phyloP scores from a whole-genome alignment of 1,284 basidiomycete species.

The Fomes fomentarius region DNA sequence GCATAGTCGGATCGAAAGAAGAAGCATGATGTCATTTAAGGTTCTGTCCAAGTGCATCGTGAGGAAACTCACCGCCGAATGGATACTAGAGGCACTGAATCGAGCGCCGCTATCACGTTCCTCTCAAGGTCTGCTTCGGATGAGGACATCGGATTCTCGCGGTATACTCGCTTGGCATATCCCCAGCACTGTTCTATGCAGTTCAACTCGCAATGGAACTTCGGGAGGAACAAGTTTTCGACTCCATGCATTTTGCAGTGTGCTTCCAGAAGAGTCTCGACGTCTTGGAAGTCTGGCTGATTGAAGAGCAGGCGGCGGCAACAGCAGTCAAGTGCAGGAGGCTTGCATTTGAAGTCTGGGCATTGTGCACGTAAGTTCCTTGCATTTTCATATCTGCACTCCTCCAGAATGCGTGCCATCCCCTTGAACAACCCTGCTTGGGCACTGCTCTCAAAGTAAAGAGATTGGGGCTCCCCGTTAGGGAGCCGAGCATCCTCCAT shows the following conservation, averaged over 20 bases:
- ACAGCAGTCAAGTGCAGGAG: slow-evolving; percentile 32
- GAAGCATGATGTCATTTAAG: background rate
- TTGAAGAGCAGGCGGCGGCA: slow-evolving; percentile 29
- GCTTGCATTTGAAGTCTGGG: background rate
- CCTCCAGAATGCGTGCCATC: slow-evolving; percentile 36
- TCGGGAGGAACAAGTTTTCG: slow-evolving; percentile 17
- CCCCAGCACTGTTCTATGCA: slow-evolving; percentile 29
- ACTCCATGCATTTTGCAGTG: background rate
- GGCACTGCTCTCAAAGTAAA: slow-evolving; percentile 37
- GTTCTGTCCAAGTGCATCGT: background rate
- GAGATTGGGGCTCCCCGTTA: slow-evolving; percentile 34
- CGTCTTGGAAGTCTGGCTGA: slow-evolving; percentile 31
- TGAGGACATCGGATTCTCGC: background rate
- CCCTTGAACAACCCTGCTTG: slow-evolving; percentile 38
- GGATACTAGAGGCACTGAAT: slow-evolving; percentile 3
- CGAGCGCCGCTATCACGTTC: slow-evolving; percentile 14
- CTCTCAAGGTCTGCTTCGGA: slow-evolving; percentile 12
- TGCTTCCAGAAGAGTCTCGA: slow-evolving; percentile 2
- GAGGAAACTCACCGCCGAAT: slow-evolving; percentile 7
- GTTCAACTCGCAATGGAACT: slow-evolving; percentile 28
- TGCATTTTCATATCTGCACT: slow-evolving; percentile 8
- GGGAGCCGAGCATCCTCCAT: slow-evolving; percentile 35
- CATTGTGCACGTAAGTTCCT: slow-evolving; percentile 1
- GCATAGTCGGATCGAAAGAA: too few species aligned
- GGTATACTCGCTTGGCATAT: slow-evolving; percentile 19